Percentiles rank a stretch among this genome's conserved stretches.
These are phyloP conservation scores for Hura crepitans DNA, from an alignment of 441 rosid genomes.

Conservation along the genomic window DNA sequence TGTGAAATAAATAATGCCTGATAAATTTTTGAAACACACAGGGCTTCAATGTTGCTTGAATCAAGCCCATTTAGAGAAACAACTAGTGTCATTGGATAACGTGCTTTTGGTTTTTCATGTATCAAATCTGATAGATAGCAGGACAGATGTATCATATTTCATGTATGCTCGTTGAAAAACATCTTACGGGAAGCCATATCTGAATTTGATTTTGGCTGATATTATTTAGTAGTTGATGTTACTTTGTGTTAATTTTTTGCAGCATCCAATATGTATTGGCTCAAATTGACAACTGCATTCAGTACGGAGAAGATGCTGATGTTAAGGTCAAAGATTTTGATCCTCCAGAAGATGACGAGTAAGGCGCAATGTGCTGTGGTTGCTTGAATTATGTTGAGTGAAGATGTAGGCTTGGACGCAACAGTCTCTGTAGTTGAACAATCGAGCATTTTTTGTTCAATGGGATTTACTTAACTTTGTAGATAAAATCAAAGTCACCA, in stretches of 20 bases:
- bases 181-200: background rate
- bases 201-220: background rate
- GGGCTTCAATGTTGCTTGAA: background rate
- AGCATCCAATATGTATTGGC: conserved; percentile 63
- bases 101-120: background rate
- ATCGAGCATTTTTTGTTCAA: background rate
- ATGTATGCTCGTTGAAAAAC: background rate
- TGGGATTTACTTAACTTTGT: conserved; percentile 1
- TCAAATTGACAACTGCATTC: conserved; percentile 82
- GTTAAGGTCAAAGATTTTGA: conserved; percentile 81
- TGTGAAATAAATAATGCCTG: too few species aligned
- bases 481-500: background rate
- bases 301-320: conserved; percentile 90
- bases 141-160: too few species aligned
- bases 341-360: conserved; percentile 49
- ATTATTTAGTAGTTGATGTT: background rate
- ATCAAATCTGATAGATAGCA: background rate
- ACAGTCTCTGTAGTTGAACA: too few species aligned
- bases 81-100: background rate
- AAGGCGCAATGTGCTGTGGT: background rate
- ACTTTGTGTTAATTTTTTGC: conserved; percentile 20
- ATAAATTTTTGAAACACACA: too few species aligned
- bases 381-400: background rate
- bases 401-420: background rate
- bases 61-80: background rate